These are phyloP conservation scores for Coemansia sp. DNA, from an alignment of 192 early-diverging fungal species.

Conservation along the genomic window DNA sequence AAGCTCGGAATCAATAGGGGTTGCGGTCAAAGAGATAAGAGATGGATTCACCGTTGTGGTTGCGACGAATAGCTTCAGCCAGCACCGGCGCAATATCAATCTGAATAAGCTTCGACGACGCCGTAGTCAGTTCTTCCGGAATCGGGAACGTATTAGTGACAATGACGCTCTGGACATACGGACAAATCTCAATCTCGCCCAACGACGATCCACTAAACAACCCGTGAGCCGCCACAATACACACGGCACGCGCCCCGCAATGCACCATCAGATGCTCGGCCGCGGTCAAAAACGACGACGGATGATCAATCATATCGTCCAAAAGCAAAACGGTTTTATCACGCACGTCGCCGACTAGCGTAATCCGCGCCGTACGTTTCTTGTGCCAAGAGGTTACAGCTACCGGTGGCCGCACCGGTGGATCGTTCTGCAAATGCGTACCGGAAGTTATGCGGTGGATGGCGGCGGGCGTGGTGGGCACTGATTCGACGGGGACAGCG, in stretches of 20 bases:
- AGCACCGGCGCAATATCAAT: conserved; percentile 91
- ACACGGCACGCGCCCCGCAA: conserved; percentile 76
- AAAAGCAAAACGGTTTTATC: conserved; percentile 85
- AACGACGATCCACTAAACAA: conserved; percentile 88
- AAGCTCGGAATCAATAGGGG: conserved; percentile 13
- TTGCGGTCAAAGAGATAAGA: conserved; percentile 80
- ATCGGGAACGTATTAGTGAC: conserved; percentile 92
- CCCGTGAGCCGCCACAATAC: conserved; percentile 93
- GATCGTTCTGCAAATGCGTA: conserved; percentile 53
- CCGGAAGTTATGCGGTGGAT: conserved; percentile 54
- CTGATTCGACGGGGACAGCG: conserved; percentile 30
- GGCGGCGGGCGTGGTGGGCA: conserved; percentile 6
- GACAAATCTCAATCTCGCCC: conserved; percentile 78
- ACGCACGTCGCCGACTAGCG: conserved; percentile 91
- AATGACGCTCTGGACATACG: conserved; percentile 74
- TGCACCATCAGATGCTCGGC: conserved; percentile 86
- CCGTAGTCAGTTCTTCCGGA: conserved; percentile 64
- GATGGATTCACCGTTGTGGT: conserved; percentile 93
- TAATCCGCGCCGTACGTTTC: conserved; percentile 64
- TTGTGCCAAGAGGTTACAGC: conserved; percentile 57
- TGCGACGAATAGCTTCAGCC: conserved; percentile 90
- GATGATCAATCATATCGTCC: conserved; percentile 95
- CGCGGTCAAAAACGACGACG: conserved; percentile 88
- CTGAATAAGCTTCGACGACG: conserved; percentile 73
- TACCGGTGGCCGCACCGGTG: conserved; percentile 49